Base-by-base conservation (phyloP, 2,329 filamentous ascomycete species). In the Aspergillus costaricaensis region DNA sequence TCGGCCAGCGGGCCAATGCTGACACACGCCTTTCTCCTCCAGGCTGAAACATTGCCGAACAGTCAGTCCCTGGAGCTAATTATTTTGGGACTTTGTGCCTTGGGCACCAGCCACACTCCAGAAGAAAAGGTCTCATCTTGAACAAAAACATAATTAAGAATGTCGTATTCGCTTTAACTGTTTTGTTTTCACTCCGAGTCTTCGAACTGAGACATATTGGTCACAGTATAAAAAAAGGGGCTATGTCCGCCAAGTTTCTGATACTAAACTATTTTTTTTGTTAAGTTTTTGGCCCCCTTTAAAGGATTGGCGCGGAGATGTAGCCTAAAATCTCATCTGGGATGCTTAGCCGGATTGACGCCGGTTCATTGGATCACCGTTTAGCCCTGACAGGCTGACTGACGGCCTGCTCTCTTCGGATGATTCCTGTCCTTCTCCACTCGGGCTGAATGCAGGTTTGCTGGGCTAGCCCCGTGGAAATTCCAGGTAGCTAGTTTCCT, bases 61-160 rank as follows among this genome's bases (percentile, higher is more conserved):
- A 21, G 19, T 14, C 50, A 54, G 51, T 54, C 51, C 51, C 51
- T 54, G 51, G 15, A 38, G 51, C 51, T 54, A 54, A 54, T 17
- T 41, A 17, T 43, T 19, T 32, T 38, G 19, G 21, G 21, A 4
- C 23, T 39, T 54, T 23, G 21, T 23, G 21, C 14, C 6, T 15
- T 27, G 14, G 44, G 23, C 44, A 48, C 23, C 12, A 27, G 23
- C 23, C 21, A 27, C 44, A 15, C 9, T 0, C 25, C 5, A 27
- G 5, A n/a, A 27, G 21, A 48, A 3, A 48, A 23, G 4, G 12
- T 32, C 30, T 32, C 30, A 32, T 12, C 5, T 12, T 14, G 30
- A 32, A 10, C 10, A 32, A 9, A 32, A 36, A 36, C 12, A 36
- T 6, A 15, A 8, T 27, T 7, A 27, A 27, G 25, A 8, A 27